These are phyloP conservation scores for Geranomyces variabilis DNA, from an alignment of 192 early-diverging fungal species.

Conservation along the genomic window DNA sequence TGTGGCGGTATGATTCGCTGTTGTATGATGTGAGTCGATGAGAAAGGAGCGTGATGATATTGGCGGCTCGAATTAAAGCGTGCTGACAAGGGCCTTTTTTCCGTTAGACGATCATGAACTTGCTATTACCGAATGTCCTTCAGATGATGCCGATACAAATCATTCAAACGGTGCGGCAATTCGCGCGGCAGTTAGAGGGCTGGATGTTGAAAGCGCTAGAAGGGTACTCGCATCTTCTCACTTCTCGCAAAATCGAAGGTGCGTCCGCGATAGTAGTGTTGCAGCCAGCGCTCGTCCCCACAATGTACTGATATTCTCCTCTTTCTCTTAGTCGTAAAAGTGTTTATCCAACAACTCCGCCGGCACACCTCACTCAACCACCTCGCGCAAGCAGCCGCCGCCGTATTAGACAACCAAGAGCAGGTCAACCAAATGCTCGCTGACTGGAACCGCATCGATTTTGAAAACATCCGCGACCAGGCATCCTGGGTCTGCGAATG, in stretches of 20 bases:
- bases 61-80: not conserved
- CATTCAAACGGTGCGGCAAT: slow-evolving; percentile 38
- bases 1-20: slow-evolving; percentile 56
- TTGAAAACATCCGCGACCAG: slow-evolving; percentile 50
- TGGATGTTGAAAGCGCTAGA: slow-evolving; percentile 37
- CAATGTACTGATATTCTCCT: not conserved
- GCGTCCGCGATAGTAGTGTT: not conserved
- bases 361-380: slow-evolving; percentile 50
- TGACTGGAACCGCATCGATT: slow-evolving; percentile 52
- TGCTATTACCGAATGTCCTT: slow-evolving; percentile 36
- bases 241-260: slow-evolving; percentile 37
- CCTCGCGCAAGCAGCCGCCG: slow-evolving; percentile 44
- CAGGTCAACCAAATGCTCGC: slow-evolving; percentile 36
- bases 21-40: slow-evolving; percentile 51
- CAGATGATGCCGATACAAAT: slow-evolving; percentile 41
- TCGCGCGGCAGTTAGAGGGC: slow-evolving; percentile 32
- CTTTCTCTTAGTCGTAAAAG: slow-evolving; percentile 38
- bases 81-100: not conserved
- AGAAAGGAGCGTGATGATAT: not conserved
- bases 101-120: slow-evolving; percentile 33
- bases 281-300: not conserved
- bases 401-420: slow-evolving; percentile 37
- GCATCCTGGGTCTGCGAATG: slow-evolving; percentile 56
- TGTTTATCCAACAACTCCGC: slow-evolving; percentile 50
- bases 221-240: slow-evolving; percentile 27